These are phyloP conservation scores for Spongospora subterranea DNA, from an alignment of 208 protist genomes.

Conservation along the genomic window DNA sequence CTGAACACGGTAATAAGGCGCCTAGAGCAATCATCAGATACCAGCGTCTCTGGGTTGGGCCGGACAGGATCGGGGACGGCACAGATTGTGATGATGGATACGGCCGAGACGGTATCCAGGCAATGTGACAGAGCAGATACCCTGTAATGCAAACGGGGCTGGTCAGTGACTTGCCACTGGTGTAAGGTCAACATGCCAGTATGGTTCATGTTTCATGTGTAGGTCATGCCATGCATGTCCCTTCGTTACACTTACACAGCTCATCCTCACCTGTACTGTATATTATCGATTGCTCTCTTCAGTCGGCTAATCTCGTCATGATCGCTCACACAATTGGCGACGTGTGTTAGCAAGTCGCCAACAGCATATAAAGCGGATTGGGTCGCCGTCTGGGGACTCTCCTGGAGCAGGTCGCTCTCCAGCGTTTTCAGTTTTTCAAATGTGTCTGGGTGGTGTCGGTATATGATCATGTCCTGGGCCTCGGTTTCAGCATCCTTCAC, in stretches of 20 bases:
- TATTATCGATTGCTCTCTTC: not conserved
- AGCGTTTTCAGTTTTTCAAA: not conserved
- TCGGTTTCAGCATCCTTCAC: not conserved
- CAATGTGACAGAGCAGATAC: not conserved
- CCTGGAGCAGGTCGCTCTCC: not conserved
- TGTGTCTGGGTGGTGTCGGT: conserved; percentile 6
- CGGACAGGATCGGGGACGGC: not conserved
- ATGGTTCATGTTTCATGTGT: too few species aligned
- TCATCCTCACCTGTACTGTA: not conserved
- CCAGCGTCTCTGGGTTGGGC: not conserved
- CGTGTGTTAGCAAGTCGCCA: not conserved
- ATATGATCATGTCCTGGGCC: conserved; percentile 48
- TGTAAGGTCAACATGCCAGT: too few species aligned
- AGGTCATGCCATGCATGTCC: not conserved
- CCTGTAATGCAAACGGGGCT: not conserved
- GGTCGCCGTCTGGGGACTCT: not conserved
- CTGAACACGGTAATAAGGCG: not conserved
- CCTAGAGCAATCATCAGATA: not conserved
- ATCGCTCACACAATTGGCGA: conserved; percentile 47
- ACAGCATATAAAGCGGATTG: conserved; percentile 25
- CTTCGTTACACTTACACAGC: not conserved
- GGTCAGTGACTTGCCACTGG: too few species aligned
- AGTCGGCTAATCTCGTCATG: not conserved
- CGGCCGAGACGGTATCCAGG: not conserved
- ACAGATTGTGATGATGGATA: conserved; percentile 1